Percentiles rank a stretch among this genome's conserved stretches.
Conservation (phyloP, 371 early-diverging fungal species). For the Apophysomyces elegans region DNA sequence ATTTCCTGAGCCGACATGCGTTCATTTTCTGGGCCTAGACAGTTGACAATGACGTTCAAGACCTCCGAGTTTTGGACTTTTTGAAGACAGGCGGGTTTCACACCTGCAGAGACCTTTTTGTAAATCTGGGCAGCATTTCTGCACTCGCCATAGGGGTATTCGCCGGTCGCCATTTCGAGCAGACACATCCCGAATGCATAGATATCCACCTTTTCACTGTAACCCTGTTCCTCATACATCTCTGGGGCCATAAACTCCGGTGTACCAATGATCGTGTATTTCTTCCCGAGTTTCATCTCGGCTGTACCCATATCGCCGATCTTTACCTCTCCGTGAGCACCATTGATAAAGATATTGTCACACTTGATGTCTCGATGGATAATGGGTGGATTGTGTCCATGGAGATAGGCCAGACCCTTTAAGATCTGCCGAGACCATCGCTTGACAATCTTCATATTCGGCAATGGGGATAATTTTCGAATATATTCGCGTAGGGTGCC, state of each 20-base stretch:
- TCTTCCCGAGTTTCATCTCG: conserved; percentile 59
- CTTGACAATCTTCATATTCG: conserved; percentile 80
- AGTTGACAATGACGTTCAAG: conserved; percentile 73
- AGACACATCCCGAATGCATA: conserved; percentile 96
- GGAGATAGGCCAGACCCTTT: conserved; percentile 83
- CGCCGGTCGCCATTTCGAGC: conserved; percentile 88
- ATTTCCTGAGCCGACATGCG: conserved; percentile 79
- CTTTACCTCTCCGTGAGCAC: conserved; percentile 87
- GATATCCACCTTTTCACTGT: conserved; percentile 89
- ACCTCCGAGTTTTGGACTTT: conserved; percentile 75
- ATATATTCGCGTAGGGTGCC: conserved; percentile 86
- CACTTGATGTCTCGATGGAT: conserved; percentile 89
- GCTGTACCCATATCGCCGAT: conserved; percentile 88
- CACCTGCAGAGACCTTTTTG: conserved; percentile 79
- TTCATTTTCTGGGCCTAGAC: conserved; percentile 70
- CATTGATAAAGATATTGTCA: conserved; percentile 91
- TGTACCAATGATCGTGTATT: conserved; percentile 71
- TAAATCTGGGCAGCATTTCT: conserved; percentile 87
- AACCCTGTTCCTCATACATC: conserved; percentile 86
- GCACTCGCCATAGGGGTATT: conserved; percentile 90
- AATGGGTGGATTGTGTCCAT: conserved; percentile 81
- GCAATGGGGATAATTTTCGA: conserved; percentile 67
- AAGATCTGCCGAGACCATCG: conserved; percentile 84
- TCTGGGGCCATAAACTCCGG: conserved; percentile 57
- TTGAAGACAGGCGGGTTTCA: conserved; percentile 79